Conservation (phyloP, 768 basidiomycete genomes). For the Strobilomyces dryophilus region DNA sequence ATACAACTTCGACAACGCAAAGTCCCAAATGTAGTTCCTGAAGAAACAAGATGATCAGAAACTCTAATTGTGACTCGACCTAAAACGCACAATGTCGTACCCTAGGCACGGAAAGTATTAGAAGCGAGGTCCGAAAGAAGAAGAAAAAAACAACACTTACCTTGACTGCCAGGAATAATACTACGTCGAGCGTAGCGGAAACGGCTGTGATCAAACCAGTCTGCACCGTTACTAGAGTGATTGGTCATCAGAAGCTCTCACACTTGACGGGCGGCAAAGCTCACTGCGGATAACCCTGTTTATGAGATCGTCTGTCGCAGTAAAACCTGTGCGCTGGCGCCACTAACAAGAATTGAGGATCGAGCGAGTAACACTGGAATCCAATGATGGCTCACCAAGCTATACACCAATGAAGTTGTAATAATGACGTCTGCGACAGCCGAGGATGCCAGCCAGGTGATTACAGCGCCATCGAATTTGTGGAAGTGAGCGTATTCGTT, state of each 20-base stretch:
- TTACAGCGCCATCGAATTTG: slow-evolving; percentile 33
- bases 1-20: slow-evolving; percentile 26
- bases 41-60: background rate
- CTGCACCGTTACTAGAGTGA: slow-evolving; percentile 26
- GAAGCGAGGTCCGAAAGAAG: background rate
- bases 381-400: slow-evolving; percentile 31
- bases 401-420: slow-evolving; percentile 40
- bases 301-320: slow-evolving; percentile 34
- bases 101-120: background rate
- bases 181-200: slow-evolving; percentile 18
- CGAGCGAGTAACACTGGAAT: background rate
- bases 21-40: slow-evolving; percentile 25
- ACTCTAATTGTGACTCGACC: background rate
- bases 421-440: slow-evolving; percentile 41
- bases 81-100: slow-evolving; percentile 6
- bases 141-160: background rate
- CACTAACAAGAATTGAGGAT: slow-evolving; percentile 21
- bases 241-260: background rate
- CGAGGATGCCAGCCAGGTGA: slow-evolving; percentile 42
- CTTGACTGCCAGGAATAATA: slow-evolving; percentile 19
- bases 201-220: slow-evolving; percentile 23
- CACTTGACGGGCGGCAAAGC: slow-evolving; percentile 2
- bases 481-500: slow-evolving; percentile 34
- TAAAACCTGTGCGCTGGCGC: slow-evolving; percentile 41
- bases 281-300: slow-evolving; percentile 41